A percentile compares a stretch with the other conserved stretches of the same genome.
Evolutionary conservation across 805 yeast species (phyloP).

Genomic region (Yueomyces sp.): DNA sequence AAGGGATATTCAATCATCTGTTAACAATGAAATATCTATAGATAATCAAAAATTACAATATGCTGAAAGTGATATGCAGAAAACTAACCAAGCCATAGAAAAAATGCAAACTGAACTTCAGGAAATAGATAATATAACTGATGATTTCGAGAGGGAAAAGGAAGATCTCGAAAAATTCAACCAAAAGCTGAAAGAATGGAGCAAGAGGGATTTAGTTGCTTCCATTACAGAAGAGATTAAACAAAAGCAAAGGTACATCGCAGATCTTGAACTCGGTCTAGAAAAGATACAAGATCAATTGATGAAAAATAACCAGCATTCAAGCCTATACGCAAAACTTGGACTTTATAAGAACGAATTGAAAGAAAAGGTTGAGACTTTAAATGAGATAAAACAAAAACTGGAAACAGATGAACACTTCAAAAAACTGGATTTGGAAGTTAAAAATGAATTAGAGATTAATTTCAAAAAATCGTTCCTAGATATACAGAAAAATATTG

Average conservation of each 20-base stretch:
- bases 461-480: constrained; percentile 10
- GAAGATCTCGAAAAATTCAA: constrained; percentile 29
- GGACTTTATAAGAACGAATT: constrained; percentile 22
- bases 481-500: constrained; percentile 10
- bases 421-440: background rate
- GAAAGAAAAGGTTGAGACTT: constrained; percentile 7
- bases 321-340: constrained; percentile 45
- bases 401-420: background rate
- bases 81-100: constrained; percentile 24
- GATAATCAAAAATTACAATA: constrained; percentile 28
- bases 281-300: constrained; percentile 43
- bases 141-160: constrained; percentile 34
- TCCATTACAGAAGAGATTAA: constrained; percentile 25
- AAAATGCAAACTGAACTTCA: constrained; percentile 28
- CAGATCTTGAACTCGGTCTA: constrained; percentile 28
- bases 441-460: constrained; percentile 8
- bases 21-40: constrained; percentile 13
- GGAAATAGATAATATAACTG: constrained; percentile 19
- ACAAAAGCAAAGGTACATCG: constrained; percentile 26
- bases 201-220: constrained; percentile 17
- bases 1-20: background rate
- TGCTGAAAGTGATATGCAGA: constrained; percentile 32
- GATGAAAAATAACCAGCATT: constrained; percentile 37
- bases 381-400: constrained; percentile 2
- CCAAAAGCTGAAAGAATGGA: constrained; percentile 22